These are phyloP conservation scores for Penicillium sp. DNA, from an alignment of 2,329 filamentous ascomycete species.

Conservation along the genomic window DNA sequence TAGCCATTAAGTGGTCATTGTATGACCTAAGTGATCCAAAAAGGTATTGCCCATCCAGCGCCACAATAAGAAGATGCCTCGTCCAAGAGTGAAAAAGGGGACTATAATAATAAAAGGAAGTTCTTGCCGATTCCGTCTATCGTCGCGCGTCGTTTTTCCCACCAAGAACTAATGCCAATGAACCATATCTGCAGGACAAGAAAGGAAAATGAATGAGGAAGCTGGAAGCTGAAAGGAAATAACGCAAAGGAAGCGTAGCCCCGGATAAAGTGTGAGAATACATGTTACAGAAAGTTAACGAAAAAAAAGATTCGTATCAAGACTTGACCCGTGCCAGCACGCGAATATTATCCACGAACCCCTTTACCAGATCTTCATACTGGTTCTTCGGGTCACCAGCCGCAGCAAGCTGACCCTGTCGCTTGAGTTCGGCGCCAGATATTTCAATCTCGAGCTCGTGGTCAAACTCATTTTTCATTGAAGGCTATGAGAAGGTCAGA, in stretches of 20 bases:
- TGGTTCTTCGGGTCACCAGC: constrained; percentile 44
- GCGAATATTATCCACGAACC: constrained; percentile 55
- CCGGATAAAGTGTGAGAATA: constrained; percentile 15
- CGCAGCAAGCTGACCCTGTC: constrained; percentile 48
- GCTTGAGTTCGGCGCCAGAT: constrained; percentile 49
- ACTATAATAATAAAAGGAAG: neutral
- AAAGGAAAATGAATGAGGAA: neutral
- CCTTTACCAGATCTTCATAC: constrained; percentile 52
- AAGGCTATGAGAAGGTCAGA: constrained; percentile 29
- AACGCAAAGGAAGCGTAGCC: constrained; percentile 3
- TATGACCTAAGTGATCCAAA: neutral
- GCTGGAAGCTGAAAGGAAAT: constrained; percentile 5
- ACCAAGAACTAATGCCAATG: constrained; percentile 10
- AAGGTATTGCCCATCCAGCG: neutral
- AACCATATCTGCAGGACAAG: constrained; percentile 22
- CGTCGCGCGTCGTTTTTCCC: constrained; percentile 7
- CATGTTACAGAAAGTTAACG: constrained; percentile 20
- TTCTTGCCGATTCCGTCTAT: constrained; percentile 14
- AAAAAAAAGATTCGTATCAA: constrained; percentile 23
- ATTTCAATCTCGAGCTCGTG: constrained; percentile 57
- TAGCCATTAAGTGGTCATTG: neutral
- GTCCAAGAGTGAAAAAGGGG: neutral
- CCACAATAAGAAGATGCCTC: neutral
- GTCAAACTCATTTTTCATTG: constrained; percentile 45
- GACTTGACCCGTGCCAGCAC: constrained; percentile 48